Conservation (phyloP, 192 early-diverging fungal genomes). For the Geranomyces michiganensis region DNA sequence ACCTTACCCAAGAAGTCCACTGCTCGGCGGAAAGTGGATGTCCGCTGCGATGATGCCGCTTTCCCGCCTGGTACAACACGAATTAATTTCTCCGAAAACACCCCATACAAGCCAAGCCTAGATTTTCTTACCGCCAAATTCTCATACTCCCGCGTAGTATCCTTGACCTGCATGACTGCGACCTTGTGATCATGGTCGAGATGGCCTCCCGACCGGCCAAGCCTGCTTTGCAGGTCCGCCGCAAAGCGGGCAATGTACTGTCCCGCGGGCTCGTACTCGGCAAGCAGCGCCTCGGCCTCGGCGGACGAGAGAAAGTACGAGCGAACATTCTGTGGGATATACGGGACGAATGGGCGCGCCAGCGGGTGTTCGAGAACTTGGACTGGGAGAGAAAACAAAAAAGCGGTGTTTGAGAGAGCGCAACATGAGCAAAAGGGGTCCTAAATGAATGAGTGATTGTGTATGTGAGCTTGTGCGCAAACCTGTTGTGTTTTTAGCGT, state of each 20-base stretch:
- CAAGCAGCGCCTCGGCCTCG: constrained; percentile 51
- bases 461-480: background rate
- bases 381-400: constrained; percentile 14
- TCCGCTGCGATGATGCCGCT: constrained; percentile 33
- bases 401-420: too few species aligned
- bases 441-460: too few species aligned
- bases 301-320: constrained; percentile 41
- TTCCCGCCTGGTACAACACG: constrained; percentile 20
- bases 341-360: constrained; percentile 52
- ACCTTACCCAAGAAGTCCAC: constrained; percentile 39
- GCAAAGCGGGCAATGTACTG: constrained; percentile 48
- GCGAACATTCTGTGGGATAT: constrained; percentile 48
- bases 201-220: background rate
- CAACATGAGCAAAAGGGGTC: too few species aligned
- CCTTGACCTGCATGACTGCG: constrained; percentile 17
- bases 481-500: constrained; percentile 47
- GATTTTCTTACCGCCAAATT: constrained; percentile 32
- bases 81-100: background rate
- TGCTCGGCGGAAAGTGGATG: constrained; percentile 42
- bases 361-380: constrained; percentile 58
- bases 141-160: constrained; percentile 48
- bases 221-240: constrained; percentile 40
- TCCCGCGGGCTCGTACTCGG: constrained; percentile 50
- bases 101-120: too few species aligned
- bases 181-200: background rate